Evolutionary conservation across 306 rosid species (phyloP).

Genomic region (Citrullus amarus): DNA sequence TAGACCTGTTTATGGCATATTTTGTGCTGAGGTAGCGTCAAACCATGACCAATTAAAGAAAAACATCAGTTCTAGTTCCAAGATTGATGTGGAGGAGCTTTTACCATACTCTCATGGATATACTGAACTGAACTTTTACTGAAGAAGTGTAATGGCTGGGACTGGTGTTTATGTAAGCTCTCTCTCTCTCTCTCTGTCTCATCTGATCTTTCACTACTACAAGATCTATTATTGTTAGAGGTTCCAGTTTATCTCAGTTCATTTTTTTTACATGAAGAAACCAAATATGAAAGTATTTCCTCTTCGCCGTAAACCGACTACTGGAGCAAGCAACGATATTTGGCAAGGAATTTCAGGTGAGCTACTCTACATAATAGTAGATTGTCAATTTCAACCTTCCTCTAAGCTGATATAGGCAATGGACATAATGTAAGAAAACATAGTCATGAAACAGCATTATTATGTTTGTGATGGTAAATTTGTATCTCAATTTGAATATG

Average conservation of each 20-base stretch:
- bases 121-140: slow-evolving; percentile 88
- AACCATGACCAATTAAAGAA: slow-evolving; percentile 63
- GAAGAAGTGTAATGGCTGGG: not conserved
- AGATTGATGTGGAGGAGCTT: slow-evolving; percentile 81
- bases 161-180: slow-evolving; percentile 1
- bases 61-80: slow-evolving; percentile 74
- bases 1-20: slow-evolving; percentile 82
- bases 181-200: not conserved
- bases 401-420: not conserved
- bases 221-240: not conserved
- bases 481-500: not conserved
- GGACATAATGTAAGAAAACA: not conserved
- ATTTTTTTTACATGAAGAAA: not conserved
- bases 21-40: slow-evolving; percentile 96
- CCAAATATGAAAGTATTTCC: not conserved
- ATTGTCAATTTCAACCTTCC: not conserved
- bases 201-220: not conserved
- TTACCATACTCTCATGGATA: slow-evolving; percentile 83
- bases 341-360: not conserved
- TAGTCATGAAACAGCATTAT: not conserved
- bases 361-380: not conserved
- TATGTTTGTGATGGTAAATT: not conserved
- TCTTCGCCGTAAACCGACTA: not conserved
- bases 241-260: not conserved
- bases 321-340: not conserved